A percentile compares a stretch with the other conserved stretches of the same genome.
These are phyloP conservation scores for Fraxinus ornus DNA, from an alignment of 305 asterid species.

Conservation along the genomic window DNA sequence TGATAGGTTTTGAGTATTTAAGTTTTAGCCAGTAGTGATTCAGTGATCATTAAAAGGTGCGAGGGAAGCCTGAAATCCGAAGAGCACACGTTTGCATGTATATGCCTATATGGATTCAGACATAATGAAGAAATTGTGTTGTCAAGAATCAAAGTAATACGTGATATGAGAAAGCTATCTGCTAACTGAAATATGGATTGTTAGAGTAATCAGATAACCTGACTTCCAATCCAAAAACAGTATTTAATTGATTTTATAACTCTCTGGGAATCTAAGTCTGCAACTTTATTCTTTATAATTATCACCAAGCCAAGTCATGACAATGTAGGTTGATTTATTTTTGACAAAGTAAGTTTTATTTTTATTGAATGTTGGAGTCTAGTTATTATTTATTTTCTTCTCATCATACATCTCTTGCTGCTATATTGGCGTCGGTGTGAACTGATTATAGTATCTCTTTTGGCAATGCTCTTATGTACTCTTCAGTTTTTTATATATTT, in stretches of 20 bases:
- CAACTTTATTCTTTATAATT: not conserved
- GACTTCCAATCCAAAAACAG: not conserved
- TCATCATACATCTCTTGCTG: not conserved
- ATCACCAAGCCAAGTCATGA: not conserved
- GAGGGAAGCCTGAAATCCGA: not conserved
- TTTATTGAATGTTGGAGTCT: not conserved
- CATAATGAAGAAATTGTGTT: not conserved
- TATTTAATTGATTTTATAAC: not conserved
- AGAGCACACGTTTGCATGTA: not conserved
- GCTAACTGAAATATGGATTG: not conserved
- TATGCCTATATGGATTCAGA: slow-evolving; percentile 5
- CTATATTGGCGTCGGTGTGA: not conserved
- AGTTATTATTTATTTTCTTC: not conserved
- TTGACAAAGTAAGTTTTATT: not conserved
- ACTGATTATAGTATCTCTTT: not conserved
- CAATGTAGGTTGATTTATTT: not conserved
- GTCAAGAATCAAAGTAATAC: not conserved
- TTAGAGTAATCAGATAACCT: not conserved
- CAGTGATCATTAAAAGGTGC: not conserved
- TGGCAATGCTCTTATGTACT: not conserved
- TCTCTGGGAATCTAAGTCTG: not conserved
- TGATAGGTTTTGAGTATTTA: not conserved
- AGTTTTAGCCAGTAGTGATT: not conserved
- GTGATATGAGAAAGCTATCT: not conserved
- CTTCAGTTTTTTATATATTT: slow-evolving; percentile 2